Evolutionary conservation across 2,329 filamentous ascomycete species (phyloP).

Genomic region (Ilyonectria sp.): DNA sequence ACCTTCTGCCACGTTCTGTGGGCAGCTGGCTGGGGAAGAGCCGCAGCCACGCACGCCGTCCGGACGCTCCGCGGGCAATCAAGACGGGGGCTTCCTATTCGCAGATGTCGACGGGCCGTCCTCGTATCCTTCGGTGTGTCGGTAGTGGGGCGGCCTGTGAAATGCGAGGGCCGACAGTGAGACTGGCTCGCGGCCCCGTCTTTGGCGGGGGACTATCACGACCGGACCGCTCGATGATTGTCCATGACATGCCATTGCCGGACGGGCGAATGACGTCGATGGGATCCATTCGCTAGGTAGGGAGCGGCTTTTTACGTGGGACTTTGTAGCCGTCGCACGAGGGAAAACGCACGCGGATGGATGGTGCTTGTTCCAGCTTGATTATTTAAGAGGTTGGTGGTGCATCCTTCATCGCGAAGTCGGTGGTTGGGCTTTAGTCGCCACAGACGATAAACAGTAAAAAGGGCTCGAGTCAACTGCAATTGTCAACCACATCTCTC

Average conservation of each 20-base stretch:
- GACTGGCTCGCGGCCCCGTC: constrained; percentile 14
- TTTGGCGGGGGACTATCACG: constrained; percentile 14
- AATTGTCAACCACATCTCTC: constrained; percentile 15
- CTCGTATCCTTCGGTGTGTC: background rate
- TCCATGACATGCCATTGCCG: constrained; percentile 18
- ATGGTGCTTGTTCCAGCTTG: constrained; percentile 32
- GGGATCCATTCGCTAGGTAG: background rate
- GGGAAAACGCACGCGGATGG: constrained; percentile 2
- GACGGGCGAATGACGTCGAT: constrained; percentile 27
- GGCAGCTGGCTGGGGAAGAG: constrained; percentile 30
- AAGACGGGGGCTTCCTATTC: background rate
- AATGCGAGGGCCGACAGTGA: constrained; percentile 15
- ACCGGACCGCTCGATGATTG: background rate
- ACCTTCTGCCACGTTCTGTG: constrained; percentile 28
- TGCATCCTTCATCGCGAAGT: constrained; percentile 18
- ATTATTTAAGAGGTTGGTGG: constrained; percentile 44
- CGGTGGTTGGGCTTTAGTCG: constrained; percentile 38
- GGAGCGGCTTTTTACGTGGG: constrained; percentile 6
- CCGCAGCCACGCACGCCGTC: constrained; percentile 32
- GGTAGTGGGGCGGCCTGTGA: constrained; percentile 2
- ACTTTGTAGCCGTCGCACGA: constrained; percentile 15
- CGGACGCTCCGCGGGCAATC: constrained; percentile 13
- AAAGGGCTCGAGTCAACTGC: constrained; percentile 12
- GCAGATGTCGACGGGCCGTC: background rate
- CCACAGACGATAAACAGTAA: constrained; percentile 9